phyloP scores from a whole-genome alignment of 1,139 yeast species.

The Arxiozyma heterogenica region DNA sequence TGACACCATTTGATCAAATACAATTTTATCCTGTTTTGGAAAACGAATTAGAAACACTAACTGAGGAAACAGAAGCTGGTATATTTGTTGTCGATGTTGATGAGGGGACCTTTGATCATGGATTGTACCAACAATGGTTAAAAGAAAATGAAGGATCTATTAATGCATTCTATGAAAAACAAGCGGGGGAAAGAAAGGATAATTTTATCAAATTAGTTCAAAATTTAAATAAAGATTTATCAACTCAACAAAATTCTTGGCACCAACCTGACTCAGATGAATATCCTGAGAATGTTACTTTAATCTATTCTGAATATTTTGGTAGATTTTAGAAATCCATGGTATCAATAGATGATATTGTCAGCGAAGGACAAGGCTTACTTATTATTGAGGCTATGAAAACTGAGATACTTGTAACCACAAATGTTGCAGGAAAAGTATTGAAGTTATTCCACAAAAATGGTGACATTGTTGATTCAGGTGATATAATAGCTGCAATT shows the following conservation, averaged over 20 bases:
- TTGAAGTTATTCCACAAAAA: conserved; percentile 66
- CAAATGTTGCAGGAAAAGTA: conserved; percentile 70
- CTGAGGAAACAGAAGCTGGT: conserved; percentile 75
- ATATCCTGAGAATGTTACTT: conserved; percentile 65
- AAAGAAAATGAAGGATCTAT: conserved; percentile 64
- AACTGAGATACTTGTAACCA: conserved; percentile 84
- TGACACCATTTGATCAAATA: conserved; percentile 85
- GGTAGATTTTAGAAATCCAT: conserved; percentile 96
- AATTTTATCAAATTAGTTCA: conserved; percentile 80
- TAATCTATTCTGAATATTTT: conserved; percentile 86
- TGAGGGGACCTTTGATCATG: conserved; percentile 76
- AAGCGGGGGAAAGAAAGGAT: conserved; percentile 71
- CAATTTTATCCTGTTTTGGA: conserved; percentile 90
- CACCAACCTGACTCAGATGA: conserved; percentile 37
- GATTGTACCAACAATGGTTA: conserved; percentile 69
- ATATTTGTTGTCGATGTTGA: conserved; percentile 64
- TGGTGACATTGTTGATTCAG: conserved; percentile 95
- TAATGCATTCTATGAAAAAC: conserved; percentile 54
- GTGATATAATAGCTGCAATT: conserved; percentile 81
- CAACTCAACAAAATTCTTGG: conserved; percentile 37
- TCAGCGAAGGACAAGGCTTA: conserved; percentile 66
- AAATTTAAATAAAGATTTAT: conserved; percentile 70
- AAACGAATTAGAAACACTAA: conserved; percentile 60
- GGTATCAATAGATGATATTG: conserved; percentile 71
- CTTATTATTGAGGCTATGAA: conserved; percentile 96